Percentiles rank a stretch among this genome's conserved stretches.
Evolutionary conservation across 192 early-diverging fungal genomes (phyloP).

Genomic region (Dimargaris verticillata): DNA sequence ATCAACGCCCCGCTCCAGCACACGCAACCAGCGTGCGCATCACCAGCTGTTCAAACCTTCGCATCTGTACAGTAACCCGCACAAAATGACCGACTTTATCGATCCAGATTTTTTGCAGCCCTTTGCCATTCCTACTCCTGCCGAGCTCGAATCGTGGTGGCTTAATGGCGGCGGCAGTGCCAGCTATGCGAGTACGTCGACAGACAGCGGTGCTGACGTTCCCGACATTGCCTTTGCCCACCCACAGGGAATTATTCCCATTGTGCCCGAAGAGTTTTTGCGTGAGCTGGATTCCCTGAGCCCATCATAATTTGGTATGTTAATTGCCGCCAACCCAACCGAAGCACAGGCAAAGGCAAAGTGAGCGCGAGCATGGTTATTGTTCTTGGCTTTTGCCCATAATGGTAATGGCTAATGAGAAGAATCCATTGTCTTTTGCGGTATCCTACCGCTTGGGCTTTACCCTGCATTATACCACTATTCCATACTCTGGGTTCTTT

Average conservation of each 20-base stretch:
- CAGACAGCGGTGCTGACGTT: neutral
- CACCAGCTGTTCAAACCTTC: slow-evolving; percentile 26
- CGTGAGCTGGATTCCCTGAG: slow-evolving; percentile 1
- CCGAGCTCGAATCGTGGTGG: slow-evolving; percentile 30
- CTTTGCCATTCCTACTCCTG: slow-evolving; percentile 42
- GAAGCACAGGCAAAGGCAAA: too few species aligned
- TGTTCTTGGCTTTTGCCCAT: too few species aligned
- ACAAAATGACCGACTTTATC: slow-evolving; percentile 32
- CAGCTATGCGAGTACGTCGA: neutral
- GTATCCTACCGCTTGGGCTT: too few species aligned
- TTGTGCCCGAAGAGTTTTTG: slow-evolving; percentile 9
- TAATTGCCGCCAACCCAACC: too few species aligned
- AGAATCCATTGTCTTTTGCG: too few species aligned
- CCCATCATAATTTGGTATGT: neutral
- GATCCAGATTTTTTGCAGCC: slow-evolving; percentile 36
- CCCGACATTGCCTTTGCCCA: neutral
- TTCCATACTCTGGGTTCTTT: too few species aligned
- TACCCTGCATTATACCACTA: too few species aligned
- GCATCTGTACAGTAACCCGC: slow-evolving; percentile 26
- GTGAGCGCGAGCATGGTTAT: too few species aligned
- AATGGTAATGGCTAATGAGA: too few species aligned
- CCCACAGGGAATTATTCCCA: slow-evolving; percentile 8
- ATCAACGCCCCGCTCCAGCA: slow-evolving; percentile 11
- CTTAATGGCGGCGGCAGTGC: neutral
- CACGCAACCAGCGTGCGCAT: slow-evolving; percentile 12